Conservation (phyloP, 768 basidiomycete species). For the Tulasnella sp. region DNA sequence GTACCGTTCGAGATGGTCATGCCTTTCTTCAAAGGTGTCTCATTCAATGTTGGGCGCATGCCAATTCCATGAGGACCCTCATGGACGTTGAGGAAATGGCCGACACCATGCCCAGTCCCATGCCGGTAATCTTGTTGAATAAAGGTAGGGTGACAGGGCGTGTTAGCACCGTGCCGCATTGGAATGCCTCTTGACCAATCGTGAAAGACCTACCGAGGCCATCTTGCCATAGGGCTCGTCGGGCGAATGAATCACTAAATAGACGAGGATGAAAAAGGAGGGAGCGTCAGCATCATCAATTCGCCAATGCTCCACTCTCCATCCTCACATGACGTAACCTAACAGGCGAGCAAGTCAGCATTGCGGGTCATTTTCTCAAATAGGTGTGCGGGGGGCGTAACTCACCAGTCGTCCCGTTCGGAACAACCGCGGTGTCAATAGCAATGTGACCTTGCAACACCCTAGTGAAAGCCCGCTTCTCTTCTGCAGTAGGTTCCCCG, state of each 20-base stretch:
- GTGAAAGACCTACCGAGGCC: slow-evolving; percentile 57
- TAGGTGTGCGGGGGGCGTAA: slow-evolving; percentile 4
- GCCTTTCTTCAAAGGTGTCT: slow-evolving; percentile 65
- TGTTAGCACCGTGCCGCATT: too few species aligned
- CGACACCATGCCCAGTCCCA: slow-evolving; percentile 93
- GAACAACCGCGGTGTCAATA: slow-evolving; percentile 81
- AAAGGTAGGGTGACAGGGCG: too few species aligned
- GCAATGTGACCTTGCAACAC: slow-evolving; percentile 90
- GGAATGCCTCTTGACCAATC: neutral
- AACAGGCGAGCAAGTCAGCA: slow-evolving; percentile 31
- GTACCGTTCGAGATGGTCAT: slow-evolving; percentile 85
- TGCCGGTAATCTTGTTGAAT: slow-evolving; percentile 48
- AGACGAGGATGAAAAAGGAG: neutral
- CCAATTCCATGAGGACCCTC: slow-evolving; percentile 62
- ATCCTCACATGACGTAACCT: slow-evolving; percentile 46
- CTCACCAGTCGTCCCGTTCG: slow-evolving; percentile 46
- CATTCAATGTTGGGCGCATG: slow-evolving; percentile 55
- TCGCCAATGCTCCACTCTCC: neutral
- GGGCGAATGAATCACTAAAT: slow-evolving; percentile 71
- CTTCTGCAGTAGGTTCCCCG: slow-evolving; percentile 73
- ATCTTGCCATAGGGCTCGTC: slow-evolving; percentile 77
- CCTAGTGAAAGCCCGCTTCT: slow-evolving; percentile 84
- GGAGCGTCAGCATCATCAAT: neutral
- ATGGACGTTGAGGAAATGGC: slow-evolving; percentile 91
- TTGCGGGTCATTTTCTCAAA: neutral